These are phyloP conservation scores for Aspergillus ibericus DNA, from an alignment of 2,329 filamentous ascomycete genomes.

Conservation along the genomic window DNA sequence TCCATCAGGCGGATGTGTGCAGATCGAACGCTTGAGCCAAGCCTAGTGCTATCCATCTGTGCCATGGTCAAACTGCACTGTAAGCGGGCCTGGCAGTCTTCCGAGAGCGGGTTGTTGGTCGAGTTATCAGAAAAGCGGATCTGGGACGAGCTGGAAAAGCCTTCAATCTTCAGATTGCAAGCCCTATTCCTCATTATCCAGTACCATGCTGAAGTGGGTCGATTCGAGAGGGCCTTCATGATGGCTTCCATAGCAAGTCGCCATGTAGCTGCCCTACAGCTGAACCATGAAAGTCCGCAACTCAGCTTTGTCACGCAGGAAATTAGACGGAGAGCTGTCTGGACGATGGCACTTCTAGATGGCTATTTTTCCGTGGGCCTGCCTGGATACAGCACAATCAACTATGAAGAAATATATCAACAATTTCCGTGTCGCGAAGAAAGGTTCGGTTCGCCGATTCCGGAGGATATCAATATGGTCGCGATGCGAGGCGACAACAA, in stretches of 20 bases:
- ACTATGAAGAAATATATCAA: background rate
- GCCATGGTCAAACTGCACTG: background rate
- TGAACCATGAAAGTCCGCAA: background rate
- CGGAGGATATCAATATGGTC: background rate
- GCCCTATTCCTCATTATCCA: slow-evolving; percentile 1
- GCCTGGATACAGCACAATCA: background rate
- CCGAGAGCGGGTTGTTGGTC: background rate
- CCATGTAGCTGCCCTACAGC: background rate
- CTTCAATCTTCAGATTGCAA: background rate
- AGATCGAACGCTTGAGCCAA: background rate
- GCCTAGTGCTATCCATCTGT: background rate
- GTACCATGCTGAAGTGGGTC: background rate
- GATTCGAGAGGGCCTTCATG: background rate
- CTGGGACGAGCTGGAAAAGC: background rate
- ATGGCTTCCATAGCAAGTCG: background rate
- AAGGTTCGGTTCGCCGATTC: background rate
- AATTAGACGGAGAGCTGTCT: background rate
- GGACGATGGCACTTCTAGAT: slow-evolving; percentile 1
- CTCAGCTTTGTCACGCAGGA: background rate
- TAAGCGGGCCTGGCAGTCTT: background rate
- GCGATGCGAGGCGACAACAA: background rate
- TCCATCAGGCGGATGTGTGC: background rate
- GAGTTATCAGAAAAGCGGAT: background rate
- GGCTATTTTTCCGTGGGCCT: background rate
- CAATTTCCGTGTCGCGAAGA: slow-evolving; percentile 1